Evolutionary conservation across 1,284 basidiomycete genomes (phyloP), one percentile per base, ranked within the genome.

Genomic region (Rhodotorula sp.): DNA sequence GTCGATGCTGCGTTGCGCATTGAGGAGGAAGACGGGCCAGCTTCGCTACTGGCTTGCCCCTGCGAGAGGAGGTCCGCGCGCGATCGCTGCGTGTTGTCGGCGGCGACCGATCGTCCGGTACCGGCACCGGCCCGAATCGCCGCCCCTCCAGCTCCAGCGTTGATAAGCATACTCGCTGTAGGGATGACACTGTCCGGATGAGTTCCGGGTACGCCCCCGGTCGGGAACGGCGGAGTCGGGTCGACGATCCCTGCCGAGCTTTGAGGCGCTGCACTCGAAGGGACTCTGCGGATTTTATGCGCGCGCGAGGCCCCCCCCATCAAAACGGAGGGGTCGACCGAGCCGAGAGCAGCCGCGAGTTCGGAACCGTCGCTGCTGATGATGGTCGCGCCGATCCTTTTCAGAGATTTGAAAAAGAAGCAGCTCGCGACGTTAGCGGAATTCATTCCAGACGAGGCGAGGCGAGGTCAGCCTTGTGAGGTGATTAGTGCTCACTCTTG

Each of bases 161-260:
- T 42, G 37, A 12, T 42, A 3, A 42, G 53, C 26, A 29, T 54
- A 54, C 53, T 42, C 37, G 56, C 26, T 29, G 30, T 62, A 18
- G 37, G 45, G 5, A 61, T 45, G 10, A 51, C 62, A 20, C 54
- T 58, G 29, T 71, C 69, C 10, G 69, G 69, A 48, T 71, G 66
- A 24, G 69, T 71, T 10, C 62, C 69, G 18, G 62, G 66, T 0
- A 71, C 66, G 17, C 69, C 69, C 20, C 69, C 69, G 1, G 65
- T 67, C 24, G 69, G 69, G 66, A 71, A 71, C 1, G 69, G 69
- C 22, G 58, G 69, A 12, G 69, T 71, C 24, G 54, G 48, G 10
- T 61, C 29, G 15, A 60, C 56, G 20, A 53, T 7, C 3, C 53
- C 53, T 17, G 29, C 29, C 53, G 53, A 29, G 29, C n/a, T 26